These are phyloP conservation scores for Aspergillus caelatus DNA, from an alignment of 2,329 filamentous ascomycete species.

Conservation along the genomic window DNA sequence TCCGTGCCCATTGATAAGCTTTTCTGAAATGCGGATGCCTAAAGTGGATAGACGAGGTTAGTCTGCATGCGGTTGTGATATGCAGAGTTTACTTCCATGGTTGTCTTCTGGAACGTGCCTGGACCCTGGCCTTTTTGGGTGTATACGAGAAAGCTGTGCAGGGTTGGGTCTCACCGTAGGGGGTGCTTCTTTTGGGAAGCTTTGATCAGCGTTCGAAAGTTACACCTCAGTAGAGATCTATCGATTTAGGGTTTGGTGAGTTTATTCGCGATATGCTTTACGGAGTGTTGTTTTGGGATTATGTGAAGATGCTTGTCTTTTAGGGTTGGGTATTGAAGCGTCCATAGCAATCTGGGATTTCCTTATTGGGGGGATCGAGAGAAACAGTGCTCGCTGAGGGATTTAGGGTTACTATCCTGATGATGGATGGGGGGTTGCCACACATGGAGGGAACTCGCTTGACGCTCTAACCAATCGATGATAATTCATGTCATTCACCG, in stretches of 20 bases:
- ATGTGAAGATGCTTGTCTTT: background rate
- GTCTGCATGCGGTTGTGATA: background rate
- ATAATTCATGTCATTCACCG: background rate
- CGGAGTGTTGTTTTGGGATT: background rate
- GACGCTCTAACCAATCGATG: background rate
- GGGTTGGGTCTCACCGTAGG: background rate
- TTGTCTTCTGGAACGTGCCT: background rate
- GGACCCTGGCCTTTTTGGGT: background rate
- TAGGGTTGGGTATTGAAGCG: background rate
- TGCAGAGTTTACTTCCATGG: background rate
- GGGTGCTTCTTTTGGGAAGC: background rate
- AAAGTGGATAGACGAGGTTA: background rate
- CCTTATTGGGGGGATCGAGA: background rate
- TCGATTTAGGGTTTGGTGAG: background rate
- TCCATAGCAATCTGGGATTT: background rate
- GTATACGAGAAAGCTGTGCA: background rate
- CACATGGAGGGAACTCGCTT: background rate
- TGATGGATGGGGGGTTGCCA: background rate
- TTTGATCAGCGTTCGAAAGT: background rate
- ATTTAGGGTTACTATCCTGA: background rate
- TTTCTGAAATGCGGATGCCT: background rate
- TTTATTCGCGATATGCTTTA: background rate
- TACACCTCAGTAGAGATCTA: background rate
- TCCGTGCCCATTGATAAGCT: background rate
- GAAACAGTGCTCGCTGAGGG: background rate